A percentile compares a stretch with the other conserved stretches of the same genome.
phyloP scores from a whole-genome alignment of 139 green algal genomes.

The Coelastrella sp. region DNA sequence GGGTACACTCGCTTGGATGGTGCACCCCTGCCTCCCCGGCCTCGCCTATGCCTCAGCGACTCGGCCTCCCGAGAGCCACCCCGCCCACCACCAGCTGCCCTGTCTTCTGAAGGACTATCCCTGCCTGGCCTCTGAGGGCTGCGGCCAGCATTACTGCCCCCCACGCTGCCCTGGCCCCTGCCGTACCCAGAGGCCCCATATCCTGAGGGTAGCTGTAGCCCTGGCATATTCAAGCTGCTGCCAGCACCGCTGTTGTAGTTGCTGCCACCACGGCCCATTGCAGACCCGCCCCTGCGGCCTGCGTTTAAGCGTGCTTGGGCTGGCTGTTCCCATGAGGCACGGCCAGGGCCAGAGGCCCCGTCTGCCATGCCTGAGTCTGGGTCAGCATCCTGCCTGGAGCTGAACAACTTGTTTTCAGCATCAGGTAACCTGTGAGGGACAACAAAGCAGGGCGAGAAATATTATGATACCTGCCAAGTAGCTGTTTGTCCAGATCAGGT shows the following conservation, averaged over 20 bases:
- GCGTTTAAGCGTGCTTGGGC: neutral
- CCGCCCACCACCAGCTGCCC: too few relatives aligned
- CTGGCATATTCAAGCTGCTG: neutral
- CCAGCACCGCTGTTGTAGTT: neutral
- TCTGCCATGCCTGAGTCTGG: neutral
- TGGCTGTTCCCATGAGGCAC: neutral
- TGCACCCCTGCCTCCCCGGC: neutral
- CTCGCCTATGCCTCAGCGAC: slow-evolving; percentile 29
- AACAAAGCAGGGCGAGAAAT: too few relatives aligned
- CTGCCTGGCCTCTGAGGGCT: too few relatives aligned
- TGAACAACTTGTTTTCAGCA: neutral
- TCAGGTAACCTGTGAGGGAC: neutral
- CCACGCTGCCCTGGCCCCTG: too few relatives aligned
- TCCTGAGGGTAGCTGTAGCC: neutral
- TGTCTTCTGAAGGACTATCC: too few relatives aligned
- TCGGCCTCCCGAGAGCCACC: slow-evolving; percentile 27
- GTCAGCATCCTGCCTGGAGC: neutral
- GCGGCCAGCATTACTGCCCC: too few relatives aligned
- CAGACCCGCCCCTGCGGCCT: neutral
- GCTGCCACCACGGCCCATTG: too few relatives aligned
- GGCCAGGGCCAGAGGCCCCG: too few relatives aligned
- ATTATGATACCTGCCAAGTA: too few relatives aligned
- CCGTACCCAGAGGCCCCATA: neutral
- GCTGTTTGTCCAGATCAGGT: too few relatives aligned
- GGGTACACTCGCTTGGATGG: neutral